phyloP scores from a whole-genome alignment of 164 flowering plant species.

The Pachysandra terminalis region DNA sequence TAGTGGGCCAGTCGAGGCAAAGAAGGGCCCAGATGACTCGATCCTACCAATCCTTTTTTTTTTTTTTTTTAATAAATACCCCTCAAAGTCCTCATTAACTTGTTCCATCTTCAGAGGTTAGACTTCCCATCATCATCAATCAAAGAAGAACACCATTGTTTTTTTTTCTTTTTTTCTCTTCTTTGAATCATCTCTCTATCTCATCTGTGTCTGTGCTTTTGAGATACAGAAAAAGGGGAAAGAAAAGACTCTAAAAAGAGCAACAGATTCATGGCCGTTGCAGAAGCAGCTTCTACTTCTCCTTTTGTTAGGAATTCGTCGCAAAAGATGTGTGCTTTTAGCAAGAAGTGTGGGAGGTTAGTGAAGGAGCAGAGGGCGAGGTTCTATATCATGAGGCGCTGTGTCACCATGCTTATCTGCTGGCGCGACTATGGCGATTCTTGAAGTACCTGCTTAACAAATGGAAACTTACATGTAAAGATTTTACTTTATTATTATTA shows the following conservation, averaged over 20 bases:
- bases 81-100: too few species aligned
- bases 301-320: constrained; percentile 12
- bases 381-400: constrained; percentile 79
- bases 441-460: constrained; percentile 15
- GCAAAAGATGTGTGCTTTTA: constrained; percentile 40
- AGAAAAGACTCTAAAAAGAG: neutral
- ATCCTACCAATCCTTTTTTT: too few species aligned
- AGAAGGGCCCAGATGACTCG: neutral
- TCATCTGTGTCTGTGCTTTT: neutral
- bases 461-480: too few species aligned
- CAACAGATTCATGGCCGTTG: neutral
- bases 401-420: constrained; percentile 82
- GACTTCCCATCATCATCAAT: too few species aligned
- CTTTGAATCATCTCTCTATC: neutral
- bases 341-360: constrained; percentile 58
- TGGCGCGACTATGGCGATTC: constrained; percentile 73
- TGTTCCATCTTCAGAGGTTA: too few species aligned
- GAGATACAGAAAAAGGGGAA: neutral
- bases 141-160: constrained; percentile 5
- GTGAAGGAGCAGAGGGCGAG: constrained; percentile 81
- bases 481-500: too few species aligned
- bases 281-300: constrained; percentile 9
- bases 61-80: too few species aligned
- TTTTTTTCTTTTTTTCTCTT: too few species aligned
- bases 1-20: constrained; percentile 19